Conservation (phyloP, 2,329 filamentous ascomycete genomes). For the Diaporthe vaccinii region DNA sequence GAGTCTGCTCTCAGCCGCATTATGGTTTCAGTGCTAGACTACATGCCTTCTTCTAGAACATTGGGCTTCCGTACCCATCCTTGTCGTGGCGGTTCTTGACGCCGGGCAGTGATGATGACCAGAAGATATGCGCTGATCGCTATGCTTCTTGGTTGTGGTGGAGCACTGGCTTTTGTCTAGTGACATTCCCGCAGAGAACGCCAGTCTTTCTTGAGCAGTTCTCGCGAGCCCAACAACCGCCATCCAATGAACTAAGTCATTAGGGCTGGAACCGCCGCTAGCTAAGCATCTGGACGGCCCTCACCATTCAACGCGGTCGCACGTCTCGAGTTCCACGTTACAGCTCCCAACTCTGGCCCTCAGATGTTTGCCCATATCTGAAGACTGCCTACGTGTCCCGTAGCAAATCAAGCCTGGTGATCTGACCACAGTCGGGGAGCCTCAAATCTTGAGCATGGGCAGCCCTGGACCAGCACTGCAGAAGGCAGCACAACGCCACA, state of each 20-base stretch:
- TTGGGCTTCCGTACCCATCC: neutral
- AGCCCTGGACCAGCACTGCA: neutral
- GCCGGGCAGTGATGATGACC: neutral
- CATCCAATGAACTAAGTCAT: neutral
- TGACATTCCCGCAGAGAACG: slow-evolving; percentile 22
- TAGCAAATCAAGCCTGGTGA: neutral
- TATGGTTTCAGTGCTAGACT: slow-evolving; percentile 15
- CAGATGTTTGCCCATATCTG: neutral
- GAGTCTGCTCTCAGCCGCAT: slow-evolving; percentile 27
- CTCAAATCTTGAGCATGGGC: slow-evolving; percentile 1
- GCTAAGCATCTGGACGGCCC: slow-evolving; percentile 16
- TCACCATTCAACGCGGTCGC: neutral
- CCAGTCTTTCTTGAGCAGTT: slow-evolving; percentile 21
- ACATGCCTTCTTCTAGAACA: slow-evolving; percentile 5
- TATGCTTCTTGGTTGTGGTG: slow-evolving; percentile 18
- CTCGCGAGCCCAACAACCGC: slow-evolving; percentile 8
- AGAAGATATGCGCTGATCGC: slow-evolving; percentile 22
- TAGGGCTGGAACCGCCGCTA: slow-evolving; percentile 17
- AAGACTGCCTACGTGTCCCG: neutral
- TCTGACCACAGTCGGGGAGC: neutral
- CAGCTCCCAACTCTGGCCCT: neutral
- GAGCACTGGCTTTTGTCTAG: slow-evolving; percentile 9
- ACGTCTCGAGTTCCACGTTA: slow-evolving; percentile 3
- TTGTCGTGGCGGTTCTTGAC: slow-evolving; percentile 9
- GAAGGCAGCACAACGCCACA: neutral